phyloP scores from a whole-genome alignment of 2,329 filamentous ascomycete species.

The Hypocrella siamensis region DNA sequence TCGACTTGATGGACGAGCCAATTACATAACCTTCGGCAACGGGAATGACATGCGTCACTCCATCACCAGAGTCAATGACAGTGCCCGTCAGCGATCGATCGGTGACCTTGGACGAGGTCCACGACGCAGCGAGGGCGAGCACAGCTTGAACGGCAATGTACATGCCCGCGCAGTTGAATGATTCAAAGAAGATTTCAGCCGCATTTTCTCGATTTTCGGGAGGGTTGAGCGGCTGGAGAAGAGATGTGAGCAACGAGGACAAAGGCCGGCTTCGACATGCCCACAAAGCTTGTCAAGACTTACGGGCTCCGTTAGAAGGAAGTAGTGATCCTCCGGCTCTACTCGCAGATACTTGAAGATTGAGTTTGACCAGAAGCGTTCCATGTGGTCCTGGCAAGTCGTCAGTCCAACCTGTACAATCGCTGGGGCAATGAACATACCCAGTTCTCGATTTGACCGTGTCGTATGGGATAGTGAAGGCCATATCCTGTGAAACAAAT shows the following conservation, averaged over 20 bases:
- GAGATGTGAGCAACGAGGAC: background rate
- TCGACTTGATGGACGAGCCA: slow-evolving; percentile 96
- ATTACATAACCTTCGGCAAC: slow-evolving; percentile 98
- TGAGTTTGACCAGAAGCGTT: slow-evolving; percentile 99
- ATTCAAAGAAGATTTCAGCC: slow-evolving; percentile 99
- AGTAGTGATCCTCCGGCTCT: slow-evolving; percentile 97
- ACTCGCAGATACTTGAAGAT: slow-evolving; percentile 99
- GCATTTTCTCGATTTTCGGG: slow-evolving; percentile 98
- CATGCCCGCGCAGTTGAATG: slow-evolving; percentile 96
- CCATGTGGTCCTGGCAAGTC: slow-evolving; percentile 77
- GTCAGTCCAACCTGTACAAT: slow-evolving; percentile 12
- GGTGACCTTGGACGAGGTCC: slow-evolving; percentile 96
- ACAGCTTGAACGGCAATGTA: slow-evolving; percentile 99
- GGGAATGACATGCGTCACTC: slow-evolving; percentile 97
- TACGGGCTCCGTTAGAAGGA: slow-evolving; percentile 93
- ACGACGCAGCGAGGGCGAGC: slow-evolving; percentile 87
- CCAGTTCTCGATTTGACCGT: slow-evolving; percentile 99
- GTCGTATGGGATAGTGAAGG: slow-evolving; percentile 91
- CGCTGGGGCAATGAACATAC: slow-evolving; percentile 30
- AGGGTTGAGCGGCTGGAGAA: slow-evolving; percentile 71
- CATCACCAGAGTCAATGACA: slow-evolving; percentile 95
- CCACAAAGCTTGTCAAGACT: slow-evolving; percentile 12
- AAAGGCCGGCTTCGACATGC: background rate
- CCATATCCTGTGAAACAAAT: slow-evolving; percentile 55
- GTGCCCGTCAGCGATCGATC: slow-evolving; percentile 93